Evolutionary conservation across 2,329 filamentous ascomycete species (phyloP).

Genomic region (Ilyonectria mors-panacis): DNA sequence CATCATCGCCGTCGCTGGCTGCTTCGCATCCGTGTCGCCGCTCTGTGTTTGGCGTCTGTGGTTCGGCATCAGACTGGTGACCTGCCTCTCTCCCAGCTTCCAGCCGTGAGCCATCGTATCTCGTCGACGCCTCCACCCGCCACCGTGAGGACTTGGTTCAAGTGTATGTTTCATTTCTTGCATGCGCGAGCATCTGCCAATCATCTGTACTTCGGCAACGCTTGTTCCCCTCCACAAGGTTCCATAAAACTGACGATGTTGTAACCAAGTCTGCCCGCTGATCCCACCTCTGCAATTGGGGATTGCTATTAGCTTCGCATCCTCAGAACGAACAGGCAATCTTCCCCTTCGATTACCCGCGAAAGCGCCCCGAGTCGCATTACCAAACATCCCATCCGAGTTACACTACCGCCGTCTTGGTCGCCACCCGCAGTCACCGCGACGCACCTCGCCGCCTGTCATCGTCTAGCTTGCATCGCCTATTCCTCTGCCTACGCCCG

Average conservation of each 20-base stretch:
- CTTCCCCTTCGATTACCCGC: neutral
- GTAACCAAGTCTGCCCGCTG: constrained; percentile 2
- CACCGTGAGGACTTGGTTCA: neutral
- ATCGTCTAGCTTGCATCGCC: neutral
- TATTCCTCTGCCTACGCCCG: neutral
- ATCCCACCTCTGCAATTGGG: constrained; percentile 18
- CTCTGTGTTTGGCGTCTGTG: neutral
- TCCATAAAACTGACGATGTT: constrained; percentile 4
- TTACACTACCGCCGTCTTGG: neutral
- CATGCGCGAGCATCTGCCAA: neutral
- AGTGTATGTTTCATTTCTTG: neutral
- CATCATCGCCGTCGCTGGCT: constrained; percentile 7
- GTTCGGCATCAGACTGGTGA: constrained; percentile 3
- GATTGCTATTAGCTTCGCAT: constrained; percentile 9
- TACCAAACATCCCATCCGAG: neutral
- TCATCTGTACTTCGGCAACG: neutral
- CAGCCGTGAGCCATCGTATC: constrained; percentile 7
- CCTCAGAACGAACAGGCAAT: neutral
- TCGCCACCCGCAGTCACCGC: constrained; percentile 2
- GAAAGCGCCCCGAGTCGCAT: neutral
- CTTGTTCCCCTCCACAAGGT: neutral
- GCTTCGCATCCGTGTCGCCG: constrained; percentile 7
- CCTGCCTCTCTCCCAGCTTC: constrained; percentile 4
- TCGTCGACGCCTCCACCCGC: neutral
- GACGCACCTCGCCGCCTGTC: constrained; percentile 2